Percentiles rank a stretch among this genome's conserved stretches.
Evolutionary conservation across 176 grass and related monocot species (phyloP).

Genomic region (Otatea glauca): DNA sequence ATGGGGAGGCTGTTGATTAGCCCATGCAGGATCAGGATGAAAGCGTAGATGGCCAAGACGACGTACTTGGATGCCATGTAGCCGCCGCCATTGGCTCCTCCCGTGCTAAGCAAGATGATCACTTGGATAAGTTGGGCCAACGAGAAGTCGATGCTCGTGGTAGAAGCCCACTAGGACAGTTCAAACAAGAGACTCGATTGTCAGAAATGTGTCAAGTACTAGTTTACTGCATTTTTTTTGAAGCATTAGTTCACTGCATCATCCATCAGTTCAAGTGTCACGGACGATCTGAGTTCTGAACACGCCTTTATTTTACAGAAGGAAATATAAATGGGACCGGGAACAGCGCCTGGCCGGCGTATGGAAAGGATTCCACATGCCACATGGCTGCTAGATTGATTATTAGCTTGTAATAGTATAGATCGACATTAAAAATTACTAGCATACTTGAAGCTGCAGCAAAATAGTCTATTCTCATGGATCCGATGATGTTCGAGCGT

Average conservation of each 20-base stretch:
- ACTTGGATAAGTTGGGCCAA: slow-evolving; percentile 76
- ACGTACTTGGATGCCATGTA: slow-evolving; percentile 71
- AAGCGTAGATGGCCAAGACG: slow-evolving; percentile 57
- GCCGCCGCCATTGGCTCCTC: slow-evolving; percentile 66
- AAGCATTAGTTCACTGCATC: background rate
- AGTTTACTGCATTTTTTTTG: background rate
- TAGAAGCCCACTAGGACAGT: slow-evolving; percentile 57
- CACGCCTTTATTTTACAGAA: background rate
- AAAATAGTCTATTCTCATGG: background rate
- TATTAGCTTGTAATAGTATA: background rate
- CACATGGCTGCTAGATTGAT: background rate
- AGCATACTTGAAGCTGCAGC: background rate
- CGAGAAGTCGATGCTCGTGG: slow-evolving; percentile 69
- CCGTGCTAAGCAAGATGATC: slow-evolving; percentile 70
- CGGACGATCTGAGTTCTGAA: background rate
- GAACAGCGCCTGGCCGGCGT: background rate
- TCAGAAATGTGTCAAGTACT: background rate
- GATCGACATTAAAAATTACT: background rate
- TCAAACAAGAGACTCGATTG: background rate
- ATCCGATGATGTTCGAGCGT: background rate
- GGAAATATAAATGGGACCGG: background rate
- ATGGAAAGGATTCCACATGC: background rate
- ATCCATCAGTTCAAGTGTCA: background rate
- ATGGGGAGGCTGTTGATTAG: slow-evolving; percentile 75
- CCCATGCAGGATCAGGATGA: slow-evolving; percentile 54